Evolutionary conservation across 129 eudicot species (phyloP).

Genomic region (Logfia minima): DNA sequence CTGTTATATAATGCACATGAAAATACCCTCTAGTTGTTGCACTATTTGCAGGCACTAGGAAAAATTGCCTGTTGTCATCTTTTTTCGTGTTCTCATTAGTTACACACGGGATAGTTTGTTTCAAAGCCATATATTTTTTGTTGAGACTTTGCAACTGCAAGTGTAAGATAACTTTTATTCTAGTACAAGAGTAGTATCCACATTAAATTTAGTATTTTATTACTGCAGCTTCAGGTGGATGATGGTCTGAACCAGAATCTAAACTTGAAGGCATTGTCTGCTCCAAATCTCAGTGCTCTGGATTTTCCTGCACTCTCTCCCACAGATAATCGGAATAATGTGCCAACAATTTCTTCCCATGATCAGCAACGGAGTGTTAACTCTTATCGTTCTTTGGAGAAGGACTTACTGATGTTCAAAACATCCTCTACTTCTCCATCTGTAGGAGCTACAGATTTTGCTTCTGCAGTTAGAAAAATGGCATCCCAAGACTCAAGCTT

Average conservation of each 20-base stretch:
- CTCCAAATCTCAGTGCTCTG: conserved; percentile 60
- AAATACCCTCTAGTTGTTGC: background rate
- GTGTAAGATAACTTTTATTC: background rate
- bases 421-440: conserved; percentile 52
- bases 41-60: background rate
- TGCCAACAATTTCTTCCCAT: conserved; percentile 42
- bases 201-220: conserved; percentile 8
- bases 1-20: background rate
- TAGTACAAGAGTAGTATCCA: background rate
- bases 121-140: background rate
- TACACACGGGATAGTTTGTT: background rate
- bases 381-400: conserved; percentile 50
- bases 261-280: conserved; percentile 50
- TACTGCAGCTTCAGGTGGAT: conserved; percentile 64
- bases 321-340: conserved; percentile 37
- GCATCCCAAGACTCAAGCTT: conserved; percentile 59
- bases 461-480: conserved; percentile 81
- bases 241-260: conserved; percentile 50
- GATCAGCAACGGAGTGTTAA: conserved; percentile 43
- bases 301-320: conserved; percentile 61
- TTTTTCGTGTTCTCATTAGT: background rate
- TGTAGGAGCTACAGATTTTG: conserved; percentile 66
- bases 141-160: background rate
- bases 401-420: conserved; percentile 50
- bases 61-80: background rate